phyloP scores from a whole-genome alignment of 2,329 filamentous ascomycete species.

The Hypoxylon rubiginosum region DNA sequence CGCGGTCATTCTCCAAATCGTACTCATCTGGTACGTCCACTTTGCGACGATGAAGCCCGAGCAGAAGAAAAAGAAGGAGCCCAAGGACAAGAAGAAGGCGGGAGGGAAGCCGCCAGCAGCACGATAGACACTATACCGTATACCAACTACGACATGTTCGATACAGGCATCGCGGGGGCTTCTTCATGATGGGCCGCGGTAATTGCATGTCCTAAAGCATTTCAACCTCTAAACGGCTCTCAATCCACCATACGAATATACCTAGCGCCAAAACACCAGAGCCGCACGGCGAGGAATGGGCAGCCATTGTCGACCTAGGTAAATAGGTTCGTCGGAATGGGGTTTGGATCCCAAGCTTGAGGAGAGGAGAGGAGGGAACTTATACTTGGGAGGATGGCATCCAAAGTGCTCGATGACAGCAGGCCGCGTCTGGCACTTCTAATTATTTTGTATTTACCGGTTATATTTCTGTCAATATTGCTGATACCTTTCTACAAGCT shows the following conservation, averaged over 20 bases:
- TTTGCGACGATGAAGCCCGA: constrained; percentile 72
- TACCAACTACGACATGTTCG: neutral
- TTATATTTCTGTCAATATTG: constrained; percentile 22
- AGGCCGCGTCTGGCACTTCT: constrained; percentile 43
- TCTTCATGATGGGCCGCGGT: neutral
- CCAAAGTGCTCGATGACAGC: constrained; percentile 43
- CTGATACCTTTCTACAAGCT: constrained; percentile 26
- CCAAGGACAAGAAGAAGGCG: constrained; percentile 58
- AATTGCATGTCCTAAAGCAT: neutral
- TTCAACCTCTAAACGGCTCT: neutral
- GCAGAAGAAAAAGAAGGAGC: constrained; percentile 68
- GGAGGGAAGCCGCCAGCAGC: constrained; percentile 49
- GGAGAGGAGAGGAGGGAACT: neutral
- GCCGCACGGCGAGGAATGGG: constrained; percentile 1
- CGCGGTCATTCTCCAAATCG: constrained; percentile 60
- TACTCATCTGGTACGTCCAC: constrained; percentile 70
- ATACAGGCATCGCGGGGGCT: neutral
- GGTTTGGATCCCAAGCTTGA: constrained; percentile 1
- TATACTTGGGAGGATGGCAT: constrained; percentile 14
- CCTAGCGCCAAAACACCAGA: neutral
- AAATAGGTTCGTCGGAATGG: neutral
- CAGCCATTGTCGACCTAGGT: constrained; percentile 1
- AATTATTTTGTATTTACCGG: constrained; percentile 43
- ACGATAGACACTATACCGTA: constrained; percentile 37
- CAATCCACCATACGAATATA: neutral